Percentiles rank a stretch among this genome's conserved stretches.
Evolutionary conservation across 2,329 filamentous ascomycete species (phyloP).

Genomic region (Endoconidiophora laricicola): DNA sequence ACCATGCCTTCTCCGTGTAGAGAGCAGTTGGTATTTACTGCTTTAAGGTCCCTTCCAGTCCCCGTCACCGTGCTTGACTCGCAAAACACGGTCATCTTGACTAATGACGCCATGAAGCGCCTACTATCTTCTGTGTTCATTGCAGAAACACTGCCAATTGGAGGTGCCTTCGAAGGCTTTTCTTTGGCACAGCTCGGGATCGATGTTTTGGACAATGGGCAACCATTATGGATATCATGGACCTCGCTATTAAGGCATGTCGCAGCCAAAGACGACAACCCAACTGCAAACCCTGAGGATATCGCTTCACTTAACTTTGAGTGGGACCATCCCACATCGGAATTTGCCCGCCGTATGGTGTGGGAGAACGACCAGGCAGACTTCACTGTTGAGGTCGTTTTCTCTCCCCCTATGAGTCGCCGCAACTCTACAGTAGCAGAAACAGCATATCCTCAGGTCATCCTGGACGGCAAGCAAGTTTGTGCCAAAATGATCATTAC

Average conservation of each 20-base stretch:
- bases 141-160: neutral
- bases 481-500: slow-evolving; percentile 63
- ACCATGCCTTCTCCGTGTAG: slow-evolving; percentile 31
- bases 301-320: neutral
- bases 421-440: neutral
- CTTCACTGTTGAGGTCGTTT: slow-evolving; percentile 8
- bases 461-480: slow-evolving; percentile 23
- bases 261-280: slow-evolving; percentile 17
- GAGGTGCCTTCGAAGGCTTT: slow-evolving; percentile 1
- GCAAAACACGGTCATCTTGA: slow-evolving; percentile 52
- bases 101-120: slow-evolving; percentile 59
- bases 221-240: slow-evolving; percentile 42
- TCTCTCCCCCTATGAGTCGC: slow-evolving; percentile 1
- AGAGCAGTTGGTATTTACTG: slow-evolving; percentile 44
- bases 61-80: slow-evolving; percentile 53
- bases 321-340: neutral
- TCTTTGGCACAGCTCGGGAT: slow-evolving; percentile 52
- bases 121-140: slow-evolving; percentile 27
- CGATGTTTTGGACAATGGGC: slow-evolving; percentile 54
- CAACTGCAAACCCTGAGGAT: neutral
- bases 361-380: slow-evolving; percentile 7
- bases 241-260: slow-evolving; percentile 41
- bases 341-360: slow-evolving; percentile 1
- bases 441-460: slow-evolving; percentile 16
- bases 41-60: slow-evolving; percentile 58